Percentiles rank a stretch among this genome's conserved stretches.
phyloP scores from a whole-genome alignment of 495 filamentous ascomycete species.

The Glarea lozoyensis region DNA sequence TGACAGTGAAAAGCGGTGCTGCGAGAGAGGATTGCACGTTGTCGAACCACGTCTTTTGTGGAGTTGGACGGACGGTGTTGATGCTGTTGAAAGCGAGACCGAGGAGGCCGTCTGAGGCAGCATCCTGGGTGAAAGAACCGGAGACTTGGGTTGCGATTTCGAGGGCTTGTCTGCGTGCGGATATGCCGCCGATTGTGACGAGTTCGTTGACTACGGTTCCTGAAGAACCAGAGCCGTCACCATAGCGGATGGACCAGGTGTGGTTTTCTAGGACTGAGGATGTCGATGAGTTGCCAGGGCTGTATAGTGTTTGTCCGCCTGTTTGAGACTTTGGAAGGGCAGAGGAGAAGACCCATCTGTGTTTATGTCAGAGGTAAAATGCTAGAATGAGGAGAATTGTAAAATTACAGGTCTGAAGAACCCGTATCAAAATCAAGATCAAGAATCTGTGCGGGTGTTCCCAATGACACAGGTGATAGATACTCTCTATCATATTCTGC shows the following conservation, averaged over 20 bases:
- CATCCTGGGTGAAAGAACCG: conserved; percentile 44
- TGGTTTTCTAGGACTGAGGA: conserved; percentile 41
- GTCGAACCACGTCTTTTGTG: conserved; percentile 64
- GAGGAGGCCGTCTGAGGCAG: conserved; percentile 58
- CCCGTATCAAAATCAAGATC: conserved; percentile 53
- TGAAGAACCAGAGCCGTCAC: conserved; percentile 56
- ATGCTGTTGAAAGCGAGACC: conserved; percentile 63
- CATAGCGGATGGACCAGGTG: conserved; percentile 62
- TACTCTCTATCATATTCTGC: conserved; percentile 47
- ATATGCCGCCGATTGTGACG: conserved; percentile 57
- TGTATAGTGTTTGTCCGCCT: conserved; percentile 53
- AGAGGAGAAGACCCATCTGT: conserved; percentile 46
- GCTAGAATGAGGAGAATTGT: not conserved
- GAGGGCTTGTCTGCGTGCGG: conserved; percentile 56
- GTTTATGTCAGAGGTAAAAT: not conserved
- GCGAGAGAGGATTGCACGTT: conserved; percentile 55
- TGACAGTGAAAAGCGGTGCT: conserved; percentile 57
- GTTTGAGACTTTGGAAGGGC: conserved; percentile 33
- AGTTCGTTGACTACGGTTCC: conserved; percentile 63
- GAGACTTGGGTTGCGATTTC: conserved; percentile 59
- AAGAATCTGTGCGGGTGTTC: conserved; percentile 46
- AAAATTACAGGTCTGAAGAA: conserved; percentile 50
- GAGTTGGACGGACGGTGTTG: conserved; percentile 57
- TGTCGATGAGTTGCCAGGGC: conserved; percentile 35
- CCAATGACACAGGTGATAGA: conserved; percentile 43